Percentiles rank a stretch among this genome's conserved stretches.
Conservation (phyloP, 345 rosid genomes). For the Heritiera fomes region DNA sequence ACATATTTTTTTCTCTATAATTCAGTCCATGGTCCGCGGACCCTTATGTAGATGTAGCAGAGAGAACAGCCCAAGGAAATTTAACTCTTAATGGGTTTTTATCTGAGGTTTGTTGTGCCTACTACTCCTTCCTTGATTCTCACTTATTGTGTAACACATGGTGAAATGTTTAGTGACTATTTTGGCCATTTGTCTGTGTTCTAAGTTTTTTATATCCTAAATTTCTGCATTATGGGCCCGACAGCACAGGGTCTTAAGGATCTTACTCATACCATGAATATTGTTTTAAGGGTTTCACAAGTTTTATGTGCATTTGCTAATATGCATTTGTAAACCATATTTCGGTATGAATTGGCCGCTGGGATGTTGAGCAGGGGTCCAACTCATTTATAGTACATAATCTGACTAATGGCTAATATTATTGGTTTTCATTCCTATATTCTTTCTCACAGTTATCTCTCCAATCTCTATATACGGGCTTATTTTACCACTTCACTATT, state of each 20-base stretch:
- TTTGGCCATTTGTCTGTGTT: not conserved
- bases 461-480: not conserved
- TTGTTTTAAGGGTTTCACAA: not conserved
- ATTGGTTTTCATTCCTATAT: not conserved
- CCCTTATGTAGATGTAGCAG: constrained; percentile 68
- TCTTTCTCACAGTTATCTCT: not conserved
- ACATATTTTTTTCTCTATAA: constrained; percentile 21
- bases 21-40: constrained; percentile 74
- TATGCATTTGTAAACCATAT: not conserved
- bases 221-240: not conserved
- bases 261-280: not conserved
- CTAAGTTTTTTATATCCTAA: constrained; percentile 6
- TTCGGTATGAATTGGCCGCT: not conserved
- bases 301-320: not conserved
- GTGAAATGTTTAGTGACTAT: not conserved
- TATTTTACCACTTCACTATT: constrained; percentile 11
- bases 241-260: not conserved
- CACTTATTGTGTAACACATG: not conserved
- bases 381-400: not conserved
- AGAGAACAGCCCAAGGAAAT: constrained; percentile 61
- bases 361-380: not conserved
- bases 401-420: not conserved
- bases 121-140: not conserved
- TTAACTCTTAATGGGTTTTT: constrained; percentile 67
- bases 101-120: constrained; percentile 55